phyloP scores from a whole-genome alignment of 192 early-diverging fungal species.

The Dissophora ornata region DNA sequence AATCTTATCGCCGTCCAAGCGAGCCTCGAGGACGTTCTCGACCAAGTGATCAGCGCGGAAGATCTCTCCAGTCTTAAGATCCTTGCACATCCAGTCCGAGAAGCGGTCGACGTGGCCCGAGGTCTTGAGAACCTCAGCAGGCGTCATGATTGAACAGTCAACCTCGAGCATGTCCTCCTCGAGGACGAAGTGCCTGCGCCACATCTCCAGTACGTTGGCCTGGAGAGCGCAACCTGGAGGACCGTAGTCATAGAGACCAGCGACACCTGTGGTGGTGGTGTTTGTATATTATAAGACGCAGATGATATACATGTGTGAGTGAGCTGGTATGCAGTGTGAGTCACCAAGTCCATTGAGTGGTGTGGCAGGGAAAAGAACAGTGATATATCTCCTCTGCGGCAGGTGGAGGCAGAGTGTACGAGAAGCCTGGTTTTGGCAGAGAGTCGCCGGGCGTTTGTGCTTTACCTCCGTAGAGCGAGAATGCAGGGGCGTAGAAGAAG shows the following conservation, averaged over 20 bases:
- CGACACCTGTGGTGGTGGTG: slow-evolving; percentile 89
- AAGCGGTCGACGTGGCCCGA: slow-evolving; percentile 99
- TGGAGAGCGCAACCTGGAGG: slow-evolving; percentile 94
- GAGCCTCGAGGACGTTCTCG: slow-evolving; percentile 90
- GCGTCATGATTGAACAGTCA: slow-evolving; percentile 98
- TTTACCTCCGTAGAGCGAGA: slow-evolving; percentile 93
- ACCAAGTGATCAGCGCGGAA: slow-evolving; percentile 98
- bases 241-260: slow-evolving; percentile 98
- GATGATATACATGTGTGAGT: background rate
- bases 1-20: slow-evolving; percentile 87
- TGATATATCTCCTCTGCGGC: too few species aligned
- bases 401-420: too few species aligned
- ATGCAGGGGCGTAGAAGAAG: slow-evolving; percentile 97
- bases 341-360: too few species aligned
- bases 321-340: slow-evolving; percentile 1
- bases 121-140: slow-evolving; percentile 93
- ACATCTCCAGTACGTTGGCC: slow-evolving; percentile 88
- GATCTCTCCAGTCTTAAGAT: slow-evolving; percentile 91
- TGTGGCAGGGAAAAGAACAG: too few species aligned
- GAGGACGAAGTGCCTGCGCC: slow-evolving; percentile 97
- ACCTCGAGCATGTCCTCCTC: slow-evolving; percentile 99
- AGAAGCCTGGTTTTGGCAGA: too few species aligned
- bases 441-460: too few species aligned
- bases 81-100: slow-evolving; percentile 98
- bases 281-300: too few species aligned